phyloP scores from a whole-genome alignment of 2,329 filamentous ascomycete species.

The Lomentospora prolificans region DNA sequence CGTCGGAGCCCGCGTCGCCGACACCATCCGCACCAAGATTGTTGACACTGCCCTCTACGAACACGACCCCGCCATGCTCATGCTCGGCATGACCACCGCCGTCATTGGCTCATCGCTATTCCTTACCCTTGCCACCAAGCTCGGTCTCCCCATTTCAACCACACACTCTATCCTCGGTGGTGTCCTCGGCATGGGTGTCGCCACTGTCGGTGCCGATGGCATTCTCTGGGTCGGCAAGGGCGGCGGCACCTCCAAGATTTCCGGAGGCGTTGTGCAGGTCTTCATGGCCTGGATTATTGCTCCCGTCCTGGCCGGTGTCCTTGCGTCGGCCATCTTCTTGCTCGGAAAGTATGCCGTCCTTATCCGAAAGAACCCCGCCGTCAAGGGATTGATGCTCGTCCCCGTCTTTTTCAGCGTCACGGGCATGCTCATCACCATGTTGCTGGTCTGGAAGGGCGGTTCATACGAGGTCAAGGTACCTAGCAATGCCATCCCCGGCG shows the following conservation, averaged over 20 bases:
- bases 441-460: slow-evolving; percentile 49
- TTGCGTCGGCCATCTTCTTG: slow-evolving; percentile 27
- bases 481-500: slow-evolving; percentile 29
- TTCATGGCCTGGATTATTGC: slow-evolving; percentile 27
- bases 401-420: slow-evolving; percentile 51
- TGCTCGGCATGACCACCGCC: slow-evolving; percentile 50
- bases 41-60: slow-evolving; percentile 38
- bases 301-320: slow-evolving; percentile 22
- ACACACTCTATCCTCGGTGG: slow-evolving; percentile 52
- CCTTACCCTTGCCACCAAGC: slow-evolving; percentile 43
- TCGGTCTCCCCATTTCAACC: slow-evolving; percentile 51
- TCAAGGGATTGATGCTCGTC: slow-evolving; percentile 40
- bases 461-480: slow-evolving; percentile 26
- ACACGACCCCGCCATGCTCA: slow-evolving; percentile 38
- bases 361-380: slow-evolving; percentile 40
- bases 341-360: slow-evolving; percentile 47
- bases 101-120: slow-evolving; percentile 42
- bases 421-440: slow-evolving; percentile 44
- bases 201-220: slow-evolving; percentile 37
- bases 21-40: slow-evolving; percentile 52
- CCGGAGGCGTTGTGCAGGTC: slow-evolving; percentile 24
- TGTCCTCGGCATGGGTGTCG: slow-evolving; percentile 50
- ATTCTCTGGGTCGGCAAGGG: slow-evolving; percentile 43
- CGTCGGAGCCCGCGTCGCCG: slow-evolving; percentile 50
- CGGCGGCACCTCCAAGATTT: slow-evolving; percentile 31